Base-by-base conservation (phyloP, 2,329 filamentous ascomycete genomes). In the Aspergillus sp. region DNA sequence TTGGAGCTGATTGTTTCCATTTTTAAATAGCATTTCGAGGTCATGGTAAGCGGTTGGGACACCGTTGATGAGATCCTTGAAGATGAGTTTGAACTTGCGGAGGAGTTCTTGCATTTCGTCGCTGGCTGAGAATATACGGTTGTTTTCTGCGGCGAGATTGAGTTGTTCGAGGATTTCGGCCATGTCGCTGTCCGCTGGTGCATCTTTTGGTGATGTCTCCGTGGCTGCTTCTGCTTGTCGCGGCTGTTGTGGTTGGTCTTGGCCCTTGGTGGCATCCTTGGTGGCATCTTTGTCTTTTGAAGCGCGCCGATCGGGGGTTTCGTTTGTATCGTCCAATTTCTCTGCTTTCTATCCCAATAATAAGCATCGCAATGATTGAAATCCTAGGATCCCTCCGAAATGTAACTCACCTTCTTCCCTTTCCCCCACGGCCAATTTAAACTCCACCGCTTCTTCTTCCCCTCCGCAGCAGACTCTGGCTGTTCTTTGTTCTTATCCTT, bases 11-110 rank as follows among this genome's bases (percentile, higher is more conserved):
- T 74, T 69, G 52, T 83, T 81, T n/a, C 79, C 80, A 47, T 82
- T 80, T 7, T 74, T 81, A 53, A 85, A 73, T 15, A 85, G 73
- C 62, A 77, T 80, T 59, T 84, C 82, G n/a, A 98, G 83, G 65
- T 98, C 93, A 62, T 86, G 79, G 67, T 94, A 95, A 2, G 93
- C 93, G 0, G 91, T 96, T 3, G 93, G 93, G 1, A 89, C 93
- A 52, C 93, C 93, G 64, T 90, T 90, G 60, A 93, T 81, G 13
- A 96, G 80, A 65, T 98, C 93, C 64, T 91, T 93, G 62, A 98
- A 86, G 30, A 96, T 84, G 48, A 90, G 76, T 1, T 89, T 94
- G 76, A 98, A 98, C 53, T 84, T 82, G 46, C 83, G 80, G 45
- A 95, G 80, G 25, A 95, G 78, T 53, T 88, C 85, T 52, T 89